These are phyloP conservation scores for Tolypocladium tropicale DNA, from an alignment of 2,329 filamentous ascomycete species.

Conservation along the genomic window DNA sequence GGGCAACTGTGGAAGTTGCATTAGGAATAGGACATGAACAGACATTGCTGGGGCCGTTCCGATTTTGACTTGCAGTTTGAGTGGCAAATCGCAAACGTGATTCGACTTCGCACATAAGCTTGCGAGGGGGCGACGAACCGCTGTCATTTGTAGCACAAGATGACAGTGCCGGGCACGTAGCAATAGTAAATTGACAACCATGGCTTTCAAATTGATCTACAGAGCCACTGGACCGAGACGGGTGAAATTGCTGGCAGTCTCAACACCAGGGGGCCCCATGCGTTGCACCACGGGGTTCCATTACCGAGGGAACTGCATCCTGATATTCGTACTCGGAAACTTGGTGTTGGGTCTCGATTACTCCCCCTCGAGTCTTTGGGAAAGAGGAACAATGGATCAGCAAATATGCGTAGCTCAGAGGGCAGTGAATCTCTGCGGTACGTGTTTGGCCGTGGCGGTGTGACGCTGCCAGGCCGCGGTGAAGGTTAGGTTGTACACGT, in stretches of 20 bases:
- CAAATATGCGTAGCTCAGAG: no score
- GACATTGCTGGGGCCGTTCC: background rate
- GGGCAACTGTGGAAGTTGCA: background rate
- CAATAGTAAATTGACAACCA: background rate
- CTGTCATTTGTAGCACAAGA: background rate
- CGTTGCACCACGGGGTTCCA: background rate
- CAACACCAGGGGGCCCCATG: background rate
- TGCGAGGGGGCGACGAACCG: background rate
- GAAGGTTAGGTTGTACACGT: no score
- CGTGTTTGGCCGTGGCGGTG: background rate
- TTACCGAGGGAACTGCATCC: background rate
- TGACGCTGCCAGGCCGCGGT: no score
- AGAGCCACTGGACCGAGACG: no score
- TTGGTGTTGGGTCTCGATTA: no score
- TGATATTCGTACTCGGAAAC: no score
- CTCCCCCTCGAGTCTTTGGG: background rate
- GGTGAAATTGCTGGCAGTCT: background rate
- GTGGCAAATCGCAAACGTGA: background rate
- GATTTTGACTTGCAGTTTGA: background rate
- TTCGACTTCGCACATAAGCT: background rate
- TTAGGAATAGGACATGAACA: background rate
- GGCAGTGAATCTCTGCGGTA: background rate
- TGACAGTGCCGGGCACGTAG: background rate
- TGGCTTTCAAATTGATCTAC: background rate
- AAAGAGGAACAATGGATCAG: no score